phyloP scores from a whole-genome alignment of 2,329 filamentous ascomycete genomes.

The Alternaria viburni region DNA sequence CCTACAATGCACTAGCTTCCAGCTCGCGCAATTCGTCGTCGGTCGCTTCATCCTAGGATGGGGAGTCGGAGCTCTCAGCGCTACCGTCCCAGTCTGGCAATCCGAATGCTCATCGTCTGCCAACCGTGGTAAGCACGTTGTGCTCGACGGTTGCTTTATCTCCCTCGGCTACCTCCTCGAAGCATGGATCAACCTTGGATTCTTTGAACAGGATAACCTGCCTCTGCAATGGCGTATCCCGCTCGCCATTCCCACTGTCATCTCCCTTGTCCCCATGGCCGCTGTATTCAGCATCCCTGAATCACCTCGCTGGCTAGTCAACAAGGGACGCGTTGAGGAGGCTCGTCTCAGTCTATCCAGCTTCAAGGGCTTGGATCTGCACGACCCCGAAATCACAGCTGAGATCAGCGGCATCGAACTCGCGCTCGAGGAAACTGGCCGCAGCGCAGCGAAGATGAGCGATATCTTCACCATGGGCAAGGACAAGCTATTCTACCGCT shows the following conservation, averaged over 20 bases:
- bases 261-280: constrained; percentile 59
- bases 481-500: constrained; percentile 67
- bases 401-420: constrained; percentile 67
- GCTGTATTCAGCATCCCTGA: constrained; percentile 73
- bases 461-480: constrained; percentile 63
- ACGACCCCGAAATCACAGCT: constrained; percentile 63
- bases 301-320: constrained; percentile 71
- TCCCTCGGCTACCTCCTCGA: constrained; percentile 54
- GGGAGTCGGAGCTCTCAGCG: constrained; percentile 53
- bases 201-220: constrained; percentile 63
- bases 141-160: constrained; percentile 56
- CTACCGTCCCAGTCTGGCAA: constrained; percentile 57
- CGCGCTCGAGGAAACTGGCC: constrained; percentile 56
- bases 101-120: constrained; percentile 48
- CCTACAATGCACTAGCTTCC: constrained; percentile 54
- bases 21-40: constrained; percentile 55
- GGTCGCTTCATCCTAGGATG: constrained; percentile 54
- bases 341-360: constrained; percentile 57
- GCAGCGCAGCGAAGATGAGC: constrained; percentile 69
- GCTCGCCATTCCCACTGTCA: constrained; percentile 68
- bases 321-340: constrained; percentile 70
- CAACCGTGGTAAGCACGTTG: constrained; percentile 51
- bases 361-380: constrained; percentile 48
- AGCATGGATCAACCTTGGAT: constrained; percentile 60
- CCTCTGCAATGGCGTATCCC: constrained; percentile 71